A percentile compares a stretch with the other conserved stretches of the same genome.
Evolutionary conservation across 208 protist genomes (phyloP).

Genomic region (Angomonas deanei): DNA sequence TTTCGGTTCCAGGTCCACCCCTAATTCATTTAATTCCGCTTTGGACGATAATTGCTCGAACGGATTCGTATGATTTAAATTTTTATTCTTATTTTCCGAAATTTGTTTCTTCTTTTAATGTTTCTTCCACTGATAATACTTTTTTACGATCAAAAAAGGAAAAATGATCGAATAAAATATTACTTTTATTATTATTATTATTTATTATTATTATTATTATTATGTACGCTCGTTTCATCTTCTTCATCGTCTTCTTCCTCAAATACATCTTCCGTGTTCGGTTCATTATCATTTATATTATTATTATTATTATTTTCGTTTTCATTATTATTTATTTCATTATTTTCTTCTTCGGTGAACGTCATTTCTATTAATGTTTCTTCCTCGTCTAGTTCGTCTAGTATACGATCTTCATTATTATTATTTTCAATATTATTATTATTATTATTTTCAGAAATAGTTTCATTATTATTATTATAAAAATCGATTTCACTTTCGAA

Average conservation of each 20-base stretch:
- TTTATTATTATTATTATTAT: constrained; percentile 6
- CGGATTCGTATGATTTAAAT: no score
- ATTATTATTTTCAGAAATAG: background rate
- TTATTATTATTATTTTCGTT: constrained; percentile 5
- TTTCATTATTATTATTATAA: background rate
- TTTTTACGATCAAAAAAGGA: background rate
- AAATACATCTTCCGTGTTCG: background rate
- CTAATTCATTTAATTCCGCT: no score
- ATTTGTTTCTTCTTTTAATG: no score
- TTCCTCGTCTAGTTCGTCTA: background rate
- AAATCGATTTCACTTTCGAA: background rate
- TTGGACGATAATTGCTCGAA: no score
- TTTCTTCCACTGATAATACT: no score
- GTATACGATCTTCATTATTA: background rate
- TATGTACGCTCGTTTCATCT: background rate
- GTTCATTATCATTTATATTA: background rate
- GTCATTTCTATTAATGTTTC: background rate
- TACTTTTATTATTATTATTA: constrained; percentile 5
- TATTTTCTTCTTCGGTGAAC: background rate
- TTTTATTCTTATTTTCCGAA: no score
- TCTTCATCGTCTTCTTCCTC: background rate
- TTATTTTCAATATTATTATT: background rate
- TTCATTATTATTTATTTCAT: constrained; percentile 2
- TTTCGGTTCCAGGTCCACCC: no score
- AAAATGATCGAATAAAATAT: background rate